A percentile compares a stretch with the other conserved stretches of the same genome.
Conservation (phyloP, 345 rosid species). For the Combretum micranthum region DNA sequence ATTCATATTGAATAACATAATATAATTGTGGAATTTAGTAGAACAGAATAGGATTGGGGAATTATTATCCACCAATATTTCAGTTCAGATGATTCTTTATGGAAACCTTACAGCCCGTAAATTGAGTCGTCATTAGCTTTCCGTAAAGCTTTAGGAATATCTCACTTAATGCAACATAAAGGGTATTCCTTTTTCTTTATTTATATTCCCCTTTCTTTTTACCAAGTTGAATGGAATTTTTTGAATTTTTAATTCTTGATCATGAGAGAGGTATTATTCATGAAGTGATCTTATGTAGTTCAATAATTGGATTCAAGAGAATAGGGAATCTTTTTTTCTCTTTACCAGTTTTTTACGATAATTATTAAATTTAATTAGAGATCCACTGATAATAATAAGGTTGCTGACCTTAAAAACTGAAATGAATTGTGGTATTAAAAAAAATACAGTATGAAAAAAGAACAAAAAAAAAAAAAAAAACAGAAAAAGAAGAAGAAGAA, state of each 20-base stretch:
- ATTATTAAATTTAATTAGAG: not conserved
- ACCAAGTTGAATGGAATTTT: constrained; percentile 13
- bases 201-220: constrained; percentile 1
- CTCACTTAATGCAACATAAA: constrained; percentile 31
- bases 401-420: no score
- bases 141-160: constrained; percentile 43
- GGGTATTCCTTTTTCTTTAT: constrained; percentile 13
- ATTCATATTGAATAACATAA: not conserved
- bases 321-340: constrained; percentile 7
- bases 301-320: constrained; percentile 22
- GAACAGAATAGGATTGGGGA: constrained; percentile 8
- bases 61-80: constrained; percentile 13
- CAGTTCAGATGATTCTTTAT: constrained; percentile 21
- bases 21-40: constrained; percentile 17
- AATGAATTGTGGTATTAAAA: no score
- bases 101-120: constrained; percentile 40
- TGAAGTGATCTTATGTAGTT: not conserved
- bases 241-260: constrained; percentile 4
- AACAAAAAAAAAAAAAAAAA: no score
- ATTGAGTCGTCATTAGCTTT: constrained; percentile 36
- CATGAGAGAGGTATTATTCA: not conserved
- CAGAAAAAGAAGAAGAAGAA: no score
- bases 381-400: no score
- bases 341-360: not conserved
- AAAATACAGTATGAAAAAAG: no score